A percentile compares a stretch with the other conserved stretches of the same genome.
These are phyloP conservation scores for Cystobasidiaceae sp. DNA, from an alignment of 1,284 basidiomycete species.

Conservation along the genomic window DNA sequence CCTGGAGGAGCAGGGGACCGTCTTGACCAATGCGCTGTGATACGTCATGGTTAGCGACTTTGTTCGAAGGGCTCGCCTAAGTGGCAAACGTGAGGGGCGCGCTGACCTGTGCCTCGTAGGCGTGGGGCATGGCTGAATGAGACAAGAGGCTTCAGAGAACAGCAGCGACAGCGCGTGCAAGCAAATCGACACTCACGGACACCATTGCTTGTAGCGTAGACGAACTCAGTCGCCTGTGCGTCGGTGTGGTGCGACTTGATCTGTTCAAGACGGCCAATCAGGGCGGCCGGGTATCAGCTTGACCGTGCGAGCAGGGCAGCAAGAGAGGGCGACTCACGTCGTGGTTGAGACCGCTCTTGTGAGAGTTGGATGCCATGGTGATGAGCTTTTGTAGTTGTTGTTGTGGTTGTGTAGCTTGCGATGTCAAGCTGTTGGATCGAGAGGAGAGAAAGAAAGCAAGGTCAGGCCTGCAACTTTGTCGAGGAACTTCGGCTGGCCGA, in stretches of 20 bases:
- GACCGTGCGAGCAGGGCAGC: no score
- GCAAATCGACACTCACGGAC: slow-evolving; percentile 31
- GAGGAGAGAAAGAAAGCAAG: no score
- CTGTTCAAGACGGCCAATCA: slow-evolving; percentile 3
- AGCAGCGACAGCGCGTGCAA: slow-evolving; percentile 6
- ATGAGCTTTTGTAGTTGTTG: neutral
- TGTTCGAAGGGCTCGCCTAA: neutral
- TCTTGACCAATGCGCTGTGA: slow-evolving; percentile 63
- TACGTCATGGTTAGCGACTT: neutral
- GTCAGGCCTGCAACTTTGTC: no score
- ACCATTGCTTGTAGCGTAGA: slow-evolving; percentile 31
- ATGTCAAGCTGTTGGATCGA: no score
- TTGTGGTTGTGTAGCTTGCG: no score
- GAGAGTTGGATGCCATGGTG: slow-evolving; percentile 8
- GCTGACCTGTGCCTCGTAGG: slow-evolving; percentile 55
- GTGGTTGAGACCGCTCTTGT: slow-evolving; percentile 28
- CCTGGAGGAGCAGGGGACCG: slow-evolving; percentile 69
- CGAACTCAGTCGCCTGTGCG: slow-evolving; percentile 8
- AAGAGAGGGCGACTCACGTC: no score
- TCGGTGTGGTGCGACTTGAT: slow-evolving; percentile 27
- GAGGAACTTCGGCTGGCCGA: no score
- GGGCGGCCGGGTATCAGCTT: no score
- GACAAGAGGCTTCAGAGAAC: neutral
- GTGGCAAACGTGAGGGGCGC: neutral
- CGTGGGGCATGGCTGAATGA: slow-evolving; percentile 49